These are phyloP conservation scores for Flaveria floridana DNA, from an alignment of 140 eudicot species.

Conservation along the genomic window DNA sequence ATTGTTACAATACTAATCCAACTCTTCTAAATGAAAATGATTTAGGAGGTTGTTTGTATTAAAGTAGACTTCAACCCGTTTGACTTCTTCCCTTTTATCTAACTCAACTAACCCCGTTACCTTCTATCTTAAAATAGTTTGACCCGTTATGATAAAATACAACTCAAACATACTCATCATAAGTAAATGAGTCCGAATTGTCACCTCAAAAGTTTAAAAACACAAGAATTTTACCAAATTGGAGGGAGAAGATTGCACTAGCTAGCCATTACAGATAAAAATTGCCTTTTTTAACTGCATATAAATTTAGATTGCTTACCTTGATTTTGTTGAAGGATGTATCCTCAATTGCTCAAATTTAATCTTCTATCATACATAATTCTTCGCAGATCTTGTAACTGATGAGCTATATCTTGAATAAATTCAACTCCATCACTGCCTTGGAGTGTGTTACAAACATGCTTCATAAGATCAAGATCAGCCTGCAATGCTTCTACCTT, in stretches of 20 bases:
- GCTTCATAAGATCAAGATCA: constrained; percentile 54
- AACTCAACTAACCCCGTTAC: too few species aligned
- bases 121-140: background rate
- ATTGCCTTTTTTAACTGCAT: background rate
- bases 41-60: background rate
- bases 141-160: background rate
- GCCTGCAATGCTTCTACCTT: constrained; percentile 56
- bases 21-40: background rate
- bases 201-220: constrained; percentile 1
- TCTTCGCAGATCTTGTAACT: constrained; percentile 57
- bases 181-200: background rate
- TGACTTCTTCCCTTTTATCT: background rate
- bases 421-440: constrained; percentile 52
- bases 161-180: background rate
- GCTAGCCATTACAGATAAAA: background rate
- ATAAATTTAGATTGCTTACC: constrained; percentile 22
- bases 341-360: constrained; percentile 32
- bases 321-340: constrained; percentile 20
- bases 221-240: background rate
- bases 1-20: background rate
- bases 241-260: too few species aligned
- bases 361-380: constrained; percentile 39
- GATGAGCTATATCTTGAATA: constrained; percentile 56
- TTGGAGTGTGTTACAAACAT: constrained; percentile 48
- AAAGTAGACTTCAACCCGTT: background rate